A percentile compares a stretch with the other conserved stretches of the same genome.
These are phyloP conservation scores for Penicillium sp. DNA, from an alignment of 2,329 filamentous ascomycete genomes.

Conservation along the genomic window DNA sequence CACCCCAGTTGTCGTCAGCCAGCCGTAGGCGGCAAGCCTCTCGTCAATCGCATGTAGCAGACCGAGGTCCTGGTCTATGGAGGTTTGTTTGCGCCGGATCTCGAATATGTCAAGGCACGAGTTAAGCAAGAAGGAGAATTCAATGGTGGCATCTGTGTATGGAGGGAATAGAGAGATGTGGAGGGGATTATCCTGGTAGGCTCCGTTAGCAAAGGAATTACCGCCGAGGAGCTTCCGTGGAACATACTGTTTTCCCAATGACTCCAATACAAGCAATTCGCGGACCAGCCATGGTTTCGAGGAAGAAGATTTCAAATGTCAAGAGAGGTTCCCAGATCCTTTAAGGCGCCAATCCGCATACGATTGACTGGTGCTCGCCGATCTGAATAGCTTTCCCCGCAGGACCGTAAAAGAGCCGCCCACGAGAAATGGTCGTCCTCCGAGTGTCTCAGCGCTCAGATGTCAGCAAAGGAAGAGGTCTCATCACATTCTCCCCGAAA, in stretches of 20 bases:
- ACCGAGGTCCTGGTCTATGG: slow-evolving; percentile 82
- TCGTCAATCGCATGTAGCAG: slow-evolving; percentile 94
- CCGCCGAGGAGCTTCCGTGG: neutral
- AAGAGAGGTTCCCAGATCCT: neutral
- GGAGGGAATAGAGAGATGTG: slow-evolving; percentile 90
- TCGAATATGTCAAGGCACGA: slow-evolving; percentile 94
- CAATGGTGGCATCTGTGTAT: slow-evolving; percentile 68
- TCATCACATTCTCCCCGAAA: slow-evolving; percentile 8
- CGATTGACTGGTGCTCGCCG: neutral
- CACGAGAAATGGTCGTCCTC: neutral
- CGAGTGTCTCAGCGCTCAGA: slow-evolving; percentile 1
- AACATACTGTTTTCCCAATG: slow-evolving; percentile 84
- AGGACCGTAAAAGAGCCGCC: neutral
- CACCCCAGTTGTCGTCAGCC: slow-evolving; percentile 93
- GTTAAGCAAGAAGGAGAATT: slow-evolving; percentile 90
- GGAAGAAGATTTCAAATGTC: neutral
- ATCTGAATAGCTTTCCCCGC: neutral
- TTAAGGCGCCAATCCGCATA: neutral
- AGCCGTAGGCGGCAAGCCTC: slow-evolving; percentile 90
- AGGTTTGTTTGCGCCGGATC: slow-evolving; percentile 75
- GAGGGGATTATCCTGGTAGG: slow-evolving; percentile 91
- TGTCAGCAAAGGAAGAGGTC: neutral
- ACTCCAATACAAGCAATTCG: slow-evolving; percentile 92
- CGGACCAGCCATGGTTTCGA: slow-evolving; percentile 58
- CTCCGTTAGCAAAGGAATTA: neutral